Base-by-base conservation (phyloP, 352 stramenopile species). In the Phytophthora fragariae region DNA sequence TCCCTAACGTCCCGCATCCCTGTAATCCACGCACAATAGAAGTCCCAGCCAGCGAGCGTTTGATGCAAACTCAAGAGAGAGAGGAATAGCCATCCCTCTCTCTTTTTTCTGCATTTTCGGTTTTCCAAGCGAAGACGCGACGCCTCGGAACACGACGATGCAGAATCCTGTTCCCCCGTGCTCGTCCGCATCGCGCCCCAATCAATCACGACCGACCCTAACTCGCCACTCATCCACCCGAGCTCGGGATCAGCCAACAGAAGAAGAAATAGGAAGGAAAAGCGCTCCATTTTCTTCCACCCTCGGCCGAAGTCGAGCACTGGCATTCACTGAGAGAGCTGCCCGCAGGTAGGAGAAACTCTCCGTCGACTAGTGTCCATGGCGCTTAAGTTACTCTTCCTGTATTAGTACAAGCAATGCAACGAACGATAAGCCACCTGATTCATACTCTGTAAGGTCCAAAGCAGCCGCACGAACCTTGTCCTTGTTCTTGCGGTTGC, bases 401-500 rank as follows among this genome's bases (percentile, higher is more conserved):
- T 87, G 61, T 59, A 65, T 57, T 21, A 65, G 33, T 58, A 35
- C 14, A 46, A 24, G 49, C 33, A 62, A 9, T 33, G 2, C 17
- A 67, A 24, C 39, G 39, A 46, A 46, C 5, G 1, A n/a, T 46
- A 7, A 46, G 39, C 39, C 39, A n/a, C 39, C 39, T 46, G 12
- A 46, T 46, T 17, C 39, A 46, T n/a, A 44, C 15, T 2, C 37
- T 41, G 4, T 0, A 15, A 6, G 14, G 4, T 17, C 39, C 17
- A 7, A 2, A 8, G 39, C 5, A 46, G 12, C 39, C 39, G 15
- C 21, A 66, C 73, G 44, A 73, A 87, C 79, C 81, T 91, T 89
- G 70, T 75, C 55, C 62, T 80, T 80, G 67, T 86, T 88, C 65
- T 81, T 82, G 75, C 81, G 82, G 67, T 90, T 89, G 68, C 77